Evolutionary conservation across 2,329 filamentous ascomycete genomes (phyloP).

Genomic region (Colletotrichum ledebouriae): DNA sequence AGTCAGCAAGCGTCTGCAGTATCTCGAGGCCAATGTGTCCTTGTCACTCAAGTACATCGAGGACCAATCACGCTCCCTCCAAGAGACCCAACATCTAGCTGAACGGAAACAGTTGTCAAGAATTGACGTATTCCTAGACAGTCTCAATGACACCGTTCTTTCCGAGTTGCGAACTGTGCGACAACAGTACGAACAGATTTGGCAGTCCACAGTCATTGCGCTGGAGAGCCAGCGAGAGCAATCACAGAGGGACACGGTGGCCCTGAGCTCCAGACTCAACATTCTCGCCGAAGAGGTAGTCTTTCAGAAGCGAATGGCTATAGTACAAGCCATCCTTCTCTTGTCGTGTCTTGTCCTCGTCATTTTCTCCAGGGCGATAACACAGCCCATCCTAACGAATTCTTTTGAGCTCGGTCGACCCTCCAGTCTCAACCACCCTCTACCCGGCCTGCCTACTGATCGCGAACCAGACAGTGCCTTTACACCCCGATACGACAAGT

Average conservation of each 20-base stretch:
- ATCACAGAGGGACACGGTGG: constrained; percentile 85
- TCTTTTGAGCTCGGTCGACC: constrained; percentile 29
- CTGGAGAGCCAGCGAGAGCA: constrained; percentile 90
- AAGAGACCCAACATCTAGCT: constrained; percentile 87
- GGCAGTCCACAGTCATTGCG: constrained; percentile 94
- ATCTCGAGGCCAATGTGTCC: constrained; percentile 92
- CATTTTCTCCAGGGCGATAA: constrained; percentile 72
- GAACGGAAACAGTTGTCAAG: constrained; percentile 91
- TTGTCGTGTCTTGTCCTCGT: constrained; percentile 89
- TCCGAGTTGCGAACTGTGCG: constrained; percentile 83
- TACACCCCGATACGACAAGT: constrained; percentile 24
- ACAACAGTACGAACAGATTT: constrained; percentile 93
- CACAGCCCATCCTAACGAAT: constrained; percentile 34
- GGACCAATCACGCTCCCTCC: constrained; percentile 90
- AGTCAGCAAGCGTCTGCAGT: constrained; percentile 90
- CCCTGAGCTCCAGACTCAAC: constrained; percentile 83
- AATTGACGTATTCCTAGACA: constrained; percentile 83
- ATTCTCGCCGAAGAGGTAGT: constrained; percentile 93
- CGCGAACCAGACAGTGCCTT: background rate
- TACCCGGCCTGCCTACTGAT: constrained; percentile 2
- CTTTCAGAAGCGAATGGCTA: constrained; percentile 90
- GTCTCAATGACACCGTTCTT: constrained; percentile 89
- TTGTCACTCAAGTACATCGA: constrained; percentile 96
- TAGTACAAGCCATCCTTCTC: constrained; percentile 89
- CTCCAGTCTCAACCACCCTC: constrained; percentile 17